Evolutionary conservation across 768 basidiomycete genomes (phyloP).

Genomic region (Fomitopsis pulvina): DNA sequence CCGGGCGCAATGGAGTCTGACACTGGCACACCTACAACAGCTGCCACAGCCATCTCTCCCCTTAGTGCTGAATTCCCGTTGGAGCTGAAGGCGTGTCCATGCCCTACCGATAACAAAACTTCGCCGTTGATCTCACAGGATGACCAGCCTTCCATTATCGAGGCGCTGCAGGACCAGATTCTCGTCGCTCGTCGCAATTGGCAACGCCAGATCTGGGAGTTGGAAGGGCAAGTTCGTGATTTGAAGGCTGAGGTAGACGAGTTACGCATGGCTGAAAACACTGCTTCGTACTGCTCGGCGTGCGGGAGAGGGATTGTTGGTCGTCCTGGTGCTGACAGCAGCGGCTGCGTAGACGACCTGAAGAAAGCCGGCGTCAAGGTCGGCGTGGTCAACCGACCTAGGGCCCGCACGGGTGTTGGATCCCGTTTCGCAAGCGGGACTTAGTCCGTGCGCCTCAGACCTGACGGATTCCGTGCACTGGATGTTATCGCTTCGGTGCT

Average conservation of each 20-base stretch:
- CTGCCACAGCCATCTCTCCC: conserved; percentile 39
- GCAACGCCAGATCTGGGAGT: conserved; percentile 70
- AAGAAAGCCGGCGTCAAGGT: conserved; percentile 22
- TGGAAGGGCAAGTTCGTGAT: conserved; percentile 67
- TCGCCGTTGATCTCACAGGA: conserved; percentile 24
- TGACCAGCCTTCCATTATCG: conserved; percentile 41
- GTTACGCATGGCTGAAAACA: conserved; percentile 34
- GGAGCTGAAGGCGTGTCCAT: conserved; percentile 9
- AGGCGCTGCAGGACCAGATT: conserved; percentile 57
- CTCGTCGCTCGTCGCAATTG: conserved; percentile 50
- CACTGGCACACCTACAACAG: conserved; percentile 44
- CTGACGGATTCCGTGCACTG: not conserved
- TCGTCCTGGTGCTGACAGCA: conserved; percentile 1
- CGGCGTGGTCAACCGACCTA: conserved; percentile 52
- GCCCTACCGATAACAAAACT: conserved; percentile 22
- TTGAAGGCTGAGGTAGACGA: conserved; percentile 64
- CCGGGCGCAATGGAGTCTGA: conserved; percentile 28
- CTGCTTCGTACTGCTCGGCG: conserved; percentile 43
- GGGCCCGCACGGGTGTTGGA: conserved; percentile 60
- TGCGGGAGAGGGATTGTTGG: conserved; percentile 48
- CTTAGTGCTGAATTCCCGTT: conserved; percentile 33
- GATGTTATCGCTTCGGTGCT: not conserved
- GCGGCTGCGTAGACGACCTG: conserved; percentile 15
- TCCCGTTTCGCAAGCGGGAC: conserved; percentile 56
- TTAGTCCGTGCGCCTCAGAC: conserved; percentile 17